phyloP scores from a whole-genome alignment of 345 rosid genomes.

The Stellera chamaejasme region DNA sequence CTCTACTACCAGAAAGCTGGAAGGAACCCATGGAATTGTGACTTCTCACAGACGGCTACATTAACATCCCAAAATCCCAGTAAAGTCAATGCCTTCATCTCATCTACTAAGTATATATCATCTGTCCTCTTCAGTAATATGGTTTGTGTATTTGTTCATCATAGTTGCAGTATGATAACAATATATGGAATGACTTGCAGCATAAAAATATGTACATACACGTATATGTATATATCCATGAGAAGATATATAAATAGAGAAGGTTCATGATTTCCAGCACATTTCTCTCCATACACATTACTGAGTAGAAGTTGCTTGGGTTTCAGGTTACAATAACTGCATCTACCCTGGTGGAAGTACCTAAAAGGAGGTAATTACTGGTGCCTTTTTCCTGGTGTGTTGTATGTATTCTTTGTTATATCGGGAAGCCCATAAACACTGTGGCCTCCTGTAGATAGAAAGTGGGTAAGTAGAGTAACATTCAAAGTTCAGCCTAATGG shows the following conservation, averaged over 20 bases:
- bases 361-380: conserved; percentile 12
- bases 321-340: conserved; percentile 54
- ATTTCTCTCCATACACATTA: background rate
- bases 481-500: too few relatives aligned
- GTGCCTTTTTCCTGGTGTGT: conserved; percentile 1
- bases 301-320: conserved; percentile 3
- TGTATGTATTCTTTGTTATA: background rate
- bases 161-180: too few relatives aligned
- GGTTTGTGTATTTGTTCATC: too few relatives aligned
- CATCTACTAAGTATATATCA: background rate
- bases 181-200: too few relatives aligned
- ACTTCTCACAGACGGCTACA: conserved; percentile 67
- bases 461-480: too few relatives aligned
- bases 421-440: conserved; percentile 9
- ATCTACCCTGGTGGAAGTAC: conserved; percentile 52
- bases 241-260: too few relatives aligned
- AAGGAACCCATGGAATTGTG: conserved; percentile 48
- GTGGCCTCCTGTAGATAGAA: background rate
- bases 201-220: too few relatives aligned
- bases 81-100: conserved; percentile 7
- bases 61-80: conserved; percentile 38
- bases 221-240: too few relatives aligned
- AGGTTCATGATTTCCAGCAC: background rate
- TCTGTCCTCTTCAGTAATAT: background rate
- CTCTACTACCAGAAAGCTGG: conserved; percentile 50